Percentiles rank a stretch among this genome's conserved stretches.
phyloP scores from a whole-genome alignment of 2,329 filamentous ascomycete species.

The Phialemoniopsis sp. region DNA sequence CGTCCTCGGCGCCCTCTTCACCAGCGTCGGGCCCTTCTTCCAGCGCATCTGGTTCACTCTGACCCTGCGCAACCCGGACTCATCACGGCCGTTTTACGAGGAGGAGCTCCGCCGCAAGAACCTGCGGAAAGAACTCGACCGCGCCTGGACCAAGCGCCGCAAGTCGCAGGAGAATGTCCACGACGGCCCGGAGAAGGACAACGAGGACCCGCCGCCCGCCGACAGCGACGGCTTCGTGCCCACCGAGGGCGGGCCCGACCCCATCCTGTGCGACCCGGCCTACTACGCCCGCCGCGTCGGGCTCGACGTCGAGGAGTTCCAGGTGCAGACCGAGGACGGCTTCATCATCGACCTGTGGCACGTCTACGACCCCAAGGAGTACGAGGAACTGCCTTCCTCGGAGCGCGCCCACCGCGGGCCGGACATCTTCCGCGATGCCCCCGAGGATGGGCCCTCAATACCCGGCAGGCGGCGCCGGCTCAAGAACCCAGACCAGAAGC shows the following conservation, averaged over 20 bases:
- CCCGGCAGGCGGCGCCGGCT: conserved; percentile 17
- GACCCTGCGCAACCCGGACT: conserved; percentile 56
- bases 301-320: conserved; percentile 76
- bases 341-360: conserved; percentile 90
- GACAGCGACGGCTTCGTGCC: conserved; percentile 59
- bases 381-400: conserved; percentile 44
- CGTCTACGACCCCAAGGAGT: conserved; percentile 77
- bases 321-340: conserved; percentile 89
- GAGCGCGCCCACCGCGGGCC: conserved; percentile 54
- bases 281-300: conserved; percentile 89
- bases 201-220: conserved; percentile 28
- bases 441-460: conserved; percentile 13
- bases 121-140: conserved; percentile 52
- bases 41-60: conserved; percentile 46
- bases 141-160: conserved; percentile 51
- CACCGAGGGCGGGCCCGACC: conserved; percentile 77
- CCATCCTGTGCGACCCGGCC: conserved; percentile 69
- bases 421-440: conserved; percentile 52
- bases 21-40: conserved; percentile 53
- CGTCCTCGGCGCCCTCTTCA: conserved; percentile 69
- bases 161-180: conserved; percentile 23
- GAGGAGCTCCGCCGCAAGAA: conserved; percentile 64
- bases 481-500: conserved; percentile 37
- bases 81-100: conserved; percentile 62
- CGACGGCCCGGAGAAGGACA: conserved; percentile 34